A percentile compares a stretch with the other conserved stretches of the same genome.
phyloP scores from a whole-genome alignment of 805 yeast species.

The Yamadazyma tumulicola region DNA sequence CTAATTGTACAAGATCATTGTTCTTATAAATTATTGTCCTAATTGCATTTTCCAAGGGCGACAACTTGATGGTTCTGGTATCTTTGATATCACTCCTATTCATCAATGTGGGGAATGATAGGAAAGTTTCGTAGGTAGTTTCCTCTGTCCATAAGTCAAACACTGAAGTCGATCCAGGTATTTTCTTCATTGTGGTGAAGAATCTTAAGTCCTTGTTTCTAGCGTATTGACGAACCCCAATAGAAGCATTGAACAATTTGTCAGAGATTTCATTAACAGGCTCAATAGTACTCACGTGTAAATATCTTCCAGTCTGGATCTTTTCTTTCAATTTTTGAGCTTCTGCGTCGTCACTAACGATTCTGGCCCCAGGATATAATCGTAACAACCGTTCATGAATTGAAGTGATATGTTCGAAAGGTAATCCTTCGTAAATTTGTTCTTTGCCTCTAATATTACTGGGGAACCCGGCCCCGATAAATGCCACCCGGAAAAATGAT shows the following conservation, averaged over 20 bases:
- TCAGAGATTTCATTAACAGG: slow-evolving; percentile 58
- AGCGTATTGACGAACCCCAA: slow-evolving; percentile 69
- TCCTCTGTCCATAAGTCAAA: slow-evolving; percentile 88
- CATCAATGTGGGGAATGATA: slow-evolving; percentile 85
- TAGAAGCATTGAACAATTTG: slow-evolving; percentile 43
- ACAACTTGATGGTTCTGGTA: slow-evolving; percentile 49
- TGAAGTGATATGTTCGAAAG: slow-evolving; percentile 83
- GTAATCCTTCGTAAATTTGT: slow-evolving; percentile 80
- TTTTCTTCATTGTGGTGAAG: slow-evolving; percentile 64
- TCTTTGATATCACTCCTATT: slow-evolving; percentile 70
- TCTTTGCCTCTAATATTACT: slow-evolving; percentile 67
- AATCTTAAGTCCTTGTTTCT: slow-evolving; percentile 69
- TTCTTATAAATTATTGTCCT: slow-evolving; percentile 63
- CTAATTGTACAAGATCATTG: slow-evolving; percentile 67
- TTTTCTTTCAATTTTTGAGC: slow-evolving; percentile 48
- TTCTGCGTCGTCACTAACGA: slow-evolving; percentile 57
- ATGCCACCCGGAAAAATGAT: slow-evolving; percentile 73
- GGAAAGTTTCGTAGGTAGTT: slow-evolving; percentile 67
- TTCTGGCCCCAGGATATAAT: slow-evolving; percentile 77
- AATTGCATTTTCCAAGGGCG: slow-evolving; percentile 85
- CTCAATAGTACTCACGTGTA: slow-evolving; percentile 68
- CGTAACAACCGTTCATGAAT: slow-evolving; percentile 73
- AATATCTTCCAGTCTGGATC: slow-evolving; percentile 65
- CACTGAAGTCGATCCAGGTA: slow-evolving; percentile 70
- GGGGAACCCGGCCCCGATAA: slow-evolving; percentile 85